phyloP scores from a whole-genome alignment of 306 rosid species.

The Leucaena leucocephala region DNA sequence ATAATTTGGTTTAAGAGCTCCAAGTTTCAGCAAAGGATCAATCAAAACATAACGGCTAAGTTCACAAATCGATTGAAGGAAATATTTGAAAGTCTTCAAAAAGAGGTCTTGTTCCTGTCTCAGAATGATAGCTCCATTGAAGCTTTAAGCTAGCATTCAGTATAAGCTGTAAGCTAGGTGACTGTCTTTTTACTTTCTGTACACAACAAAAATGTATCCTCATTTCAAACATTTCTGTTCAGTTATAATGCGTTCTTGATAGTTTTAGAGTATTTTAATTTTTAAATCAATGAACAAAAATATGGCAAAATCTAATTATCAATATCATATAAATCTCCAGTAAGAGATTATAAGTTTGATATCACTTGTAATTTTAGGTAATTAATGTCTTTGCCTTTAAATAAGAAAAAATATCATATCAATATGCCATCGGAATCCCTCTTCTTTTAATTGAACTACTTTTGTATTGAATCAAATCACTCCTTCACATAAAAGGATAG shows the following conservation, averaged over 20 bases:
- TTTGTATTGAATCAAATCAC: neutral
- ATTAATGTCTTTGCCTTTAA: too few species aligned
- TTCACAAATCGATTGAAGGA: slow-evolving; percentile 51
- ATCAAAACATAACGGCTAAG: slow-evolving; percentile 57
- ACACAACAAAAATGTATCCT: neutral
- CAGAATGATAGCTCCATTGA: slow-evolving; percentile 15
- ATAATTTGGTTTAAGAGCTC: slow-evolving; percentile 71
- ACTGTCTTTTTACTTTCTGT: neutral
- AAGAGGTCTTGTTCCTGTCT: slow-evolving; percentile 57
- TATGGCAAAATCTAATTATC: neutral
- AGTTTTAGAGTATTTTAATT: neutral
- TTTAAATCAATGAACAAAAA: neutral
- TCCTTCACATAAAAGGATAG: neutral
- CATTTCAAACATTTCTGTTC: neutral
- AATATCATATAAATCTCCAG: too few species aligned
- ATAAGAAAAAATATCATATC: neutral
- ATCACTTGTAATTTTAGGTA: too few species aligned
- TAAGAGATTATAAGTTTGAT: too few species aligned
- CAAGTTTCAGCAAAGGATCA: slow-evolving; percentile 63
- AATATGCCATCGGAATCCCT: too few species aligned
- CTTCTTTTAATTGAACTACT: neutral
- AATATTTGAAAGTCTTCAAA: slow-evolving; percentile 57
- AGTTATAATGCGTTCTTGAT: neutral
- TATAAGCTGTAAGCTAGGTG: neutral
- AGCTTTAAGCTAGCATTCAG: neutral